Base-by-base conservation (phyloP, 2,329 filamentous ascomycete species). In the Pseudogymnoascus sp. region DNA sequence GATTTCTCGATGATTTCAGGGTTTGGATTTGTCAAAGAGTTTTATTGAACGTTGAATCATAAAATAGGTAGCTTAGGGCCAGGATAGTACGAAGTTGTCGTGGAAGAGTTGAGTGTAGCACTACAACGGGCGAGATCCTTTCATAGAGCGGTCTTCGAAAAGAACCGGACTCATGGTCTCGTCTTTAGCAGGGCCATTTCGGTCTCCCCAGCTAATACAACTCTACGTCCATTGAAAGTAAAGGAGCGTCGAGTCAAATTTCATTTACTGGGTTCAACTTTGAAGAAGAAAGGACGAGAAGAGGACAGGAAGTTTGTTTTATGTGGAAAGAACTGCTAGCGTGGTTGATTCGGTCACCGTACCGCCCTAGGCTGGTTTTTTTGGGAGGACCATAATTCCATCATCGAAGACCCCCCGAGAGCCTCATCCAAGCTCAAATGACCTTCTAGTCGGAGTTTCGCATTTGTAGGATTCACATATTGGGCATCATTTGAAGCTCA, bases 211-310 rank as follows among this genome's bases (percentile, higher is more conserved):
- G 76, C 72, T 78, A 65, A 64, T 72, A 72, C 85, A 88, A 85
- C 84, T 78, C 80, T 74, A 75, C 78, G 79, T 78, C 78, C 81
- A 82, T 78, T 71, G 71, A 73, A 71, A 41, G 33, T 68, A 66
- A 70, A 67, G 75, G 79, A 75, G 73, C 79, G 79, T 73, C 74
- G 77, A 78, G 83, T 83, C 84, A 85, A 85, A 85, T 84, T 83
- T 80, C 75, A 74, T 75, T 75, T 76, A 78, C 76, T 78, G 81
- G 81, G 73, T 73, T 78, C 77, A 84, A 84, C 81, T 84, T 85
- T 84, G 74, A 67, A 75, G 71, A 72, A 72, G 71, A 74, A 69
- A 70, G 75, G 74, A 75, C 74, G 74, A 72, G 75, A 70, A 67
- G 66, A 67, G 61, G 62, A 66, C 63, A 66, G 19, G 62, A 65